Evolutionary conservation across 768 basidiomycete species (phyloP).

Genomic region (Suillus luteus): DNA sequence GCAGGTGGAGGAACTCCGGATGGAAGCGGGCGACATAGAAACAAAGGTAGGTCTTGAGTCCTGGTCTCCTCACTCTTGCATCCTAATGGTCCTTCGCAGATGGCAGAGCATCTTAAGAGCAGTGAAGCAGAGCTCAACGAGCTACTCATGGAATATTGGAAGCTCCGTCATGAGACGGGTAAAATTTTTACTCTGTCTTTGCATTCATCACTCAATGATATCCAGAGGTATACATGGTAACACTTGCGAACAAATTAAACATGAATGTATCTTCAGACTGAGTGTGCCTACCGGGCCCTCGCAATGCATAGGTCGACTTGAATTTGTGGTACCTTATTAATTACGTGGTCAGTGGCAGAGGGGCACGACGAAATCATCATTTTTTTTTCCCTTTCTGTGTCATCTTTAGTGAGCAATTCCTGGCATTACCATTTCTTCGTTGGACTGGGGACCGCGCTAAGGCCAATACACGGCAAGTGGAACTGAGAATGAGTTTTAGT

Average conservation of each 20-base stretch:
- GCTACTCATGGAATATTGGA: constrained; percentile 83
- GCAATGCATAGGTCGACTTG: neutral
- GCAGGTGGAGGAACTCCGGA: constrained; percentile 73
- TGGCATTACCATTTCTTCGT: constrained; percentile 70
- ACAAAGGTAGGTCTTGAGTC: constrained; percentile 48
- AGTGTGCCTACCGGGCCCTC: neutral
- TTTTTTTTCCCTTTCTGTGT: constrained; percentile 38
- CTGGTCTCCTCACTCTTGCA: neutral
- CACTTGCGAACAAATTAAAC: constrained; percentile 77
- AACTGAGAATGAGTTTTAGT: constrained; percentile 51
- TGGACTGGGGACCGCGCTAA: constrained; percentile 57
- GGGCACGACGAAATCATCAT: constrained; percentile 16
- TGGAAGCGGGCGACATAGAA: constrained; percentile 69
- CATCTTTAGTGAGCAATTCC: constrained; percentile 51
- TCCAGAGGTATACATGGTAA: constrained; percentile 85
- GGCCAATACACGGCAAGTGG: constrained; percentile 67
- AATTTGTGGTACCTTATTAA: neutral
- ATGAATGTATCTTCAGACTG: constrained; percentile 44
- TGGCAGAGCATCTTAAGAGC: constrained; percentile 70
- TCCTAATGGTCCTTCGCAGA: constrained; percentile 45
- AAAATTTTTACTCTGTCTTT: constrained; percentile 16
- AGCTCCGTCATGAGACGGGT: constrained; percentile 77
- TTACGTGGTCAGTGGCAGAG: neutral
- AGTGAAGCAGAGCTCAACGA: constrained; percentile 82
- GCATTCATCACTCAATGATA: constrained; percentile 8